Conservation (phyloP, 1,139 yeast species). For the Blastobotrys serpentis region DNA sequence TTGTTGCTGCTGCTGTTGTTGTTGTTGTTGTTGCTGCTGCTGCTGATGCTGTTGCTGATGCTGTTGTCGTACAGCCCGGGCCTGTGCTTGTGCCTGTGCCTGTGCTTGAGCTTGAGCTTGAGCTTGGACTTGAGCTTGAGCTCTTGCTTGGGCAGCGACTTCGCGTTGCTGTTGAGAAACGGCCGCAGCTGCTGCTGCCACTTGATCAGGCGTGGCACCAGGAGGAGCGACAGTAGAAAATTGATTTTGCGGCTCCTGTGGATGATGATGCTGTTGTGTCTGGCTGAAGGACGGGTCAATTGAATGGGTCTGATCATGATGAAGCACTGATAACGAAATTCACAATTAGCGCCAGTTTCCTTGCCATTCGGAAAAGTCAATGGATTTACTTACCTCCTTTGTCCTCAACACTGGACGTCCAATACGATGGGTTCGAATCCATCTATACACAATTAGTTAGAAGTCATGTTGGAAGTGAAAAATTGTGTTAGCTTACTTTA, state of each 20-base stretch:
- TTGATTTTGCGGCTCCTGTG: neutral
- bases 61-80: slow-evolving; percentile 4
- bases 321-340: neutral
- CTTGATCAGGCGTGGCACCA: slow-evolving; percentile 1
- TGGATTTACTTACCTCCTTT: slow-evolving; percentile 6
- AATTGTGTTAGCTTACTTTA: slow-evolving; percentile 2
- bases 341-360: neutral
- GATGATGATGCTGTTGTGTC: slow-evolving; percentile 4
- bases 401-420: slow-evolving; percentile 11
- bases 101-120: slow-evolving; percentile 4
- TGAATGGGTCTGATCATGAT: slow-evolving; percentile 11
- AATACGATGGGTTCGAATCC: slow-evolving; percentile 10
- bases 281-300: slow-evolving; percentile 15
- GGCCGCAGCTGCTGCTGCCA: too few relatives aligned
- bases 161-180: too few relatives aligned
- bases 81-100: slow-evolving; percentile 7
- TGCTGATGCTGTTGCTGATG: neutral
- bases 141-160: too few relatives aligned
- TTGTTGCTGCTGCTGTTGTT: neutral
- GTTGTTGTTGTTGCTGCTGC: slow-evolving; percentile 3
- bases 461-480: neutral
- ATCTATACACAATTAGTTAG: neutral
- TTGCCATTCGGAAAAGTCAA: neutral
- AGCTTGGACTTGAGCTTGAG: neutral
- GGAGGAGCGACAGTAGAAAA: neutral